Evolutionary conservation across 768 basidiomycete species (phyloP).

Genomic region (Epithele typhae): DNA sequence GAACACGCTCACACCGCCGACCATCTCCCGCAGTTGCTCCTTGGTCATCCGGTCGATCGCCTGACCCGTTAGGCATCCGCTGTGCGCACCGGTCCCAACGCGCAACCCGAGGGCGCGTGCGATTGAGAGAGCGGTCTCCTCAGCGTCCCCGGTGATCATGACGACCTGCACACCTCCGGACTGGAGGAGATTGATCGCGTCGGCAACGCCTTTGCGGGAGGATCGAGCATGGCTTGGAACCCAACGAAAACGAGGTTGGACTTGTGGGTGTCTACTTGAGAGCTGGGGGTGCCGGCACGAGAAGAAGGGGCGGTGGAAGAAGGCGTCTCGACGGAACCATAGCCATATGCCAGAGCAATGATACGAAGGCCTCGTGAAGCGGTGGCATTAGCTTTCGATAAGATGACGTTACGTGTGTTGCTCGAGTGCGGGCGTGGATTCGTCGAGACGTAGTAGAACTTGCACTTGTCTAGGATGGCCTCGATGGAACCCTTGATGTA

Average conservation of each 20-base stretch:
- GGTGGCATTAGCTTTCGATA: conserved; percentile 63
- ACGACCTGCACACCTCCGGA: conserved; percentile 90
- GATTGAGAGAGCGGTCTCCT: conserved; percentile 85
- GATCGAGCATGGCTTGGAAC: conserved; percentile 94
- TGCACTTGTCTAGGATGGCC: conserved; percentile 78
- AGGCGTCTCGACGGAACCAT: conserved; percentile 47
- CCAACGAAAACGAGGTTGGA: conserved; percentile 81
- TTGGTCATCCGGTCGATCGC: conserved; percentile 80
- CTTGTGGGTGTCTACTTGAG: conserved; percentile 30
- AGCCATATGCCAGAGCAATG: conserved; percentile 89
- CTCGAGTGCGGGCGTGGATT: conserved; percentile 85
- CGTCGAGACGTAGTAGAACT: conserved; percentile 85
- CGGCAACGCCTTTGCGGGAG: conserved; percentile 91
- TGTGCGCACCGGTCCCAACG: conserved; percentile 42
- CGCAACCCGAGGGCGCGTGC: conserved; percentile 81
- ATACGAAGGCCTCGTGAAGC: conserved; percentile 80
- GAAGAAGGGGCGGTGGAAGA: conserved; percentile 17
- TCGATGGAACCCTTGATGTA: conserved; percentile 95
- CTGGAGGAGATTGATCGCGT: conserved; percentile 78
- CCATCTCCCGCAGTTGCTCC: conserved; percentile 75
- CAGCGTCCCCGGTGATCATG: conserved; percentile 97
- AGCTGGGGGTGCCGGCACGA: conserved; percentile 20
- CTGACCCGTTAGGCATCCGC: conserved; percentile 41
- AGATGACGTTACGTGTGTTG: conserved; percentile 62
- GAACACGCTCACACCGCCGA: conserved; percentile 83